A percentile compares a stretch with the other conserved stretches of the same genome.
These are phyloP conservation scores for Astraeus odoratus DNA, from an alignment of 768 basidiomycete species.

Conservation along the genomic window DNA sequence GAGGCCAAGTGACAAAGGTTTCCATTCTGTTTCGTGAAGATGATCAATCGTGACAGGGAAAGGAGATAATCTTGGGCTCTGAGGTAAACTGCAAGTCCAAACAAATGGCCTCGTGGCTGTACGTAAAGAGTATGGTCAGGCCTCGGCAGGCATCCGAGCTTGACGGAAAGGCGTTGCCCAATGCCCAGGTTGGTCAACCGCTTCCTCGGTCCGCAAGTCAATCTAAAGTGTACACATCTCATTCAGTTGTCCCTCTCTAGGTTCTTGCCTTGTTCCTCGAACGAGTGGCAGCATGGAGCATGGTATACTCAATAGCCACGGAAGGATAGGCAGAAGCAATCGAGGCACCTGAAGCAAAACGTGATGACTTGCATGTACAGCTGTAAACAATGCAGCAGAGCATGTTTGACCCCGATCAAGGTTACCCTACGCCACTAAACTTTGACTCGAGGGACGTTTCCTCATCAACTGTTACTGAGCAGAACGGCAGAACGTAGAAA, in stretches of 20 bases:
- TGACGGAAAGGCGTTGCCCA: background rate
- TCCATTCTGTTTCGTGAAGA: background rate
- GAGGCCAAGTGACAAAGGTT: background rate
- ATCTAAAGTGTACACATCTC: too few relatives aligned
- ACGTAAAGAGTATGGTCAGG: background rate
- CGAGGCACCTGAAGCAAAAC: too few relatives aligned
- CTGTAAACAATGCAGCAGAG: too few relatives aligned
- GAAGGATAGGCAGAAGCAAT: too few relatives aligned
- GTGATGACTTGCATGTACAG: too few relatives aligned
- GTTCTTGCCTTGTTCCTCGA: too few relatives aligned
- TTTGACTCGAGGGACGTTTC: background rate
- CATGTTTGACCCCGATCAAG: too few relatives aligned
- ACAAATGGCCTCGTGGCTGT: conserved; percentile 2
- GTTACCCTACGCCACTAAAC: background rate
- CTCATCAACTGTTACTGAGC: conserved; percentile 14
- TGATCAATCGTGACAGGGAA: background rate
- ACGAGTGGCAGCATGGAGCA: too few relatives aligned
- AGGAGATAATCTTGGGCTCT: conserved; percentile 1
- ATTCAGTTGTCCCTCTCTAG: too few relatives aligned
- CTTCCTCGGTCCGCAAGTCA: too few relatives aligned
- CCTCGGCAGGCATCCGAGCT: too few relatives aligned
- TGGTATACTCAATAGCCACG: too few relatives aligned
- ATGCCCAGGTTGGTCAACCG: background rate
- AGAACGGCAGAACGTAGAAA: conserved; percentile 4
- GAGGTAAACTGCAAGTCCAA: conserved; percentile 1